Conservation (phyloP, 352 stramenopile species). For the Globisporangium recalcitrans region DNA sequence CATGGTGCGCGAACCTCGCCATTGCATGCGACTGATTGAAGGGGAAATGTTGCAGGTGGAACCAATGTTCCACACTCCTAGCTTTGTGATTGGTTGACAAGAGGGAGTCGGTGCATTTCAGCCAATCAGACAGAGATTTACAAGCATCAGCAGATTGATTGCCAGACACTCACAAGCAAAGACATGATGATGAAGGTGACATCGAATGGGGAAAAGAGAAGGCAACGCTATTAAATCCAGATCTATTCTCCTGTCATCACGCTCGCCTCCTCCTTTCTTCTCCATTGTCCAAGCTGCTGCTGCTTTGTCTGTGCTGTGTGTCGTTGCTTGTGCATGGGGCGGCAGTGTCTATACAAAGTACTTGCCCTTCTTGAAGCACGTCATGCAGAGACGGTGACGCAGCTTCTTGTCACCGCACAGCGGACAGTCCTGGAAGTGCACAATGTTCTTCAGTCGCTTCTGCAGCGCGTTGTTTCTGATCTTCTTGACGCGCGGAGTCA, state of each 20-base stretch:
- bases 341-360: constrained; percentile 72
- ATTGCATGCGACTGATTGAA: constrained; percentile 3
- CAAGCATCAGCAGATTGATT: background rate
- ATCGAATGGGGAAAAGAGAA: background rate
- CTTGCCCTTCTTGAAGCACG: constrained; percentile 90
- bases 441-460: constrained; percentile 89
- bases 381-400: constrained; percentile 86
- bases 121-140: background rate
- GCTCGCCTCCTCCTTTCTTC: background rate
- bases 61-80: background rate
- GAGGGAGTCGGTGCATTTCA: background rate
- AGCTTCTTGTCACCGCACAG: constrained; percentile 86
- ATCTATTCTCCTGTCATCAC: constrained; percentile 4
- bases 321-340: background rate
- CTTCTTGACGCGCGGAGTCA: constrained; percentile 81
- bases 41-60: constrained; percentile 1
- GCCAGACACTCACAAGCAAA: background rate
- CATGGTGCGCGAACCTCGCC: background rate
- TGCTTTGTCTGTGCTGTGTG: background rate
- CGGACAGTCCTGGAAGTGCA: constrained; percentile 84
- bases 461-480: constrained; percentile 85
- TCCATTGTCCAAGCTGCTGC: background rate
- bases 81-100: background rate
- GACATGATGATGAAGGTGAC: background rate
- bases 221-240: background rate